These are phyloP conservation scores for Amoebophrya sp. DNA, from an alignment of 169 alveolate genomes.

Conservation along the genomic window DNA sequence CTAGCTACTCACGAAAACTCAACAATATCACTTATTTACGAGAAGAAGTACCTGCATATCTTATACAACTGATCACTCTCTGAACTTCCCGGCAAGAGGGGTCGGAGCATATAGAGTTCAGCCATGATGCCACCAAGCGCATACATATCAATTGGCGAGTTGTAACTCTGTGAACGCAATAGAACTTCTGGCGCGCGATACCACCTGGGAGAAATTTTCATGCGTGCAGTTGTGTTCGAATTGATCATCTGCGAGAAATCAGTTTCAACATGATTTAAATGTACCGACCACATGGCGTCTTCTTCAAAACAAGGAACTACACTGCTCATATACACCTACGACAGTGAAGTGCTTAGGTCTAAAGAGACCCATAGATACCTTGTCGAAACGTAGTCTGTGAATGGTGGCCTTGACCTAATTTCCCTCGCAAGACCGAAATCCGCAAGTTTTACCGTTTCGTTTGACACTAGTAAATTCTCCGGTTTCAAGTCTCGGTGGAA, in stretches of 20 bases:
- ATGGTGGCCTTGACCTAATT: conserved; percentile 78
- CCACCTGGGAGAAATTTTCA: no score
- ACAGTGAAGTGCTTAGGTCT: background rate
- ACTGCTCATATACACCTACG: background rate
- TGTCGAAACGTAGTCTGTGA: conserved; percentile 85
- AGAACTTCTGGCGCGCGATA: conserved; percentile 34
- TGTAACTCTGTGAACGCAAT: conserved; percentile 49
- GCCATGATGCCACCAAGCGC: conserved; percentile 62
- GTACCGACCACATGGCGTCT: conserved; percentile 74
- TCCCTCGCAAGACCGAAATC: conserved; percentile 88
- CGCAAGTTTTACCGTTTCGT: conserved; percentile 75
- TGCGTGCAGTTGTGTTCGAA: conserved; percentile 62
- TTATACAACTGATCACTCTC: conserved; percentile 68
- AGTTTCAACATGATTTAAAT: conserved; percentile 65
- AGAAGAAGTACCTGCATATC: conserved; percentile 63
- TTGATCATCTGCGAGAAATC: conserved; percentile 71
- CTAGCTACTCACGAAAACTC: no score
- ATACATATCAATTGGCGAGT: conserved; percentile 73
- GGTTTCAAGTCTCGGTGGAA: conserved; percentile 57
- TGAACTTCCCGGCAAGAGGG: conserved; percentile 72
- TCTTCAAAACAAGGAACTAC: background rate
- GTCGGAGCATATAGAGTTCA: conserved; percentile 43
- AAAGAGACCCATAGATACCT: conserved; percentile 65
- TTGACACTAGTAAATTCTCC: conserved; percentile 67
- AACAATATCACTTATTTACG: no score